Evolutionary conservation across 805 yeast genomes (phyloP), one percentile per base, ranked within the genome.

Genomic region (Myxozyma mucilagina): DNA sequence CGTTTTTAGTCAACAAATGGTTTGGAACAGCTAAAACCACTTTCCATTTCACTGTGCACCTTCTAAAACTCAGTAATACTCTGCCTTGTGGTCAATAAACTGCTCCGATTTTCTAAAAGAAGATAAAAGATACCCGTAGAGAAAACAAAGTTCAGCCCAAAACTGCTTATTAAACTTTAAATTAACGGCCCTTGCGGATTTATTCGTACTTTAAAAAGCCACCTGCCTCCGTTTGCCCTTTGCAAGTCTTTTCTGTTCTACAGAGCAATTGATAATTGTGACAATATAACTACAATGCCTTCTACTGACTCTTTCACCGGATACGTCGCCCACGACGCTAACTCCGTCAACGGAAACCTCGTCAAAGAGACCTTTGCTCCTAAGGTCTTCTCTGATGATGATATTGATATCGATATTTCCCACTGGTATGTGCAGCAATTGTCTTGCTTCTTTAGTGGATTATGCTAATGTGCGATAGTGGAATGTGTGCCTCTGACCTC

Each of bases 401-500:
- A 65, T 42, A 53, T 65, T 45, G 68, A 65, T 45, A 52, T 65
- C 65, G 45, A 64, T 47, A 64, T 65, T 41, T 20, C 60, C 24
- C 64, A 64, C 63, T 59, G 68, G 67, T 63, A 41, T 3, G 16
- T 41, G 45, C 45, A 48, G 24, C n/a, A n/a, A n/a, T n/a, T n/a
- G n/a, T n/a, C n/a, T n/a, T 57, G 56, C 11, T 16, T 42, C 34
- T 41, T 16, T 48, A 9, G 39, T 36, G 38, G 32, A n/a, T 29
- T 44, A 42, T 48, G 48, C 56, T 61, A 16, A 53, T 24, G 41
- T 24, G 34, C n/a, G 41, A 24, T 31, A 63, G 70, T 51, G 77
- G 77, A 3, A 74, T 85, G n/a, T 85, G 89, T 72, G 87, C 86
- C 39, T 77, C 83, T 31, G 89, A 85, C 67, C 75, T 80, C 58